Conservation (phyloP, 129 eudicot genomes). For the Helianthus annuus region HanXRQr2.0-SUNRISE NC_035441.2:184672395-184672894, state of each 20-base stretch:
- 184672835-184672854: too few species aligned
- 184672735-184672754: too few species aligned
- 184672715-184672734: too few species aligned
- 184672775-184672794: too few species aligned
- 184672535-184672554: slow-evolving; percentile 48
- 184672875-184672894: too few species aligned
- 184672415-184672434: slow-evolving; percentile 36
- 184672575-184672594: slow-evolving; percentile 24
- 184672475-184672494: slow-evolving; percentile 6
- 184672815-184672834: too few species aligned
- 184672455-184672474: slow-evolving; percentile 23
- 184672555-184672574: slow-evolving; percentile 32
- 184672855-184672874: too few species aligned
- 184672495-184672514: slow-evolving; percentile 15
- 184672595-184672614: slow-evolving; percentile 7
- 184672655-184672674: slow-evolving; percentile 14
- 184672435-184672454: slow-evolving; percentile 36
- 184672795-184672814: too few species aligned
- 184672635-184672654: not conserved
- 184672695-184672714: too few species aligned
- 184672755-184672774: too few species aligned
- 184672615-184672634: slow-evolving; percentile 32
- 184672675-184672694: not conserved
- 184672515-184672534: slow-evolving; percentile 24
- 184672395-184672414: slow-evolving; percentile 40